phyloP scores from a whole-genome alignment of 257 asterid species.

The Mentha longifolia region DNA sequence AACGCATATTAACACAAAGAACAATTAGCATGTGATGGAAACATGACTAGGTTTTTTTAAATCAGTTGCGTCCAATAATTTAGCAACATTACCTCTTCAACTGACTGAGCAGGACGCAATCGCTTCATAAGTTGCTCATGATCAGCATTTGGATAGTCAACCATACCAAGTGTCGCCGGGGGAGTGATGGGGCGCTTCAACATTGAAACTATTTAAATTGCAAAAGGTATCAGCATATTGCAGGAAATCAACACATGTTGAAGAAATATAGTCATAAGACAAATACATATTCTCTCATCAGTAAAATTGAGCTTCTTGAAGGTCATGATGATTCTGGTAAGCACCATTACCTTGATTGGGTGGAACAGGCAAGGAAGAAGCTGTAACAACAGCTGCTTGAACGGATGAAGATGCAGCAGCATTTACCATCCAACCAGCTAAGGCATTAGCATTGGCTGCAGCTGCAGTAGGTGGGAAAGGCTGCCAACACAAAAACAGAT shows the following conservation, averaged over 20 bases:
- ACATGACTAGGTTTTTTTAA: not conserved
- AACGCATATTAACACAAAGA: not conserved
- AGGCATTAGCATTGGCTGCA: constrained; percentile 83
- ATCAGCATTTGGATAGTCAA: constrained; percentile 83
- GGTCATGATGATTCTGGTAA: constrained; percentile 12
- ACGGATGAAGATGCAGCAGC: constrained; percentile 96
- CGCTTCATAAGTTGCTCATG: constrained; percentile 98
- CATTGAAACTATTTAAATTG: constrained; percentile 59
- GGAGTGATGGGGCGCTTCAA: constrained; percentile 97
- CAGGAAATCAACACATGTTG: constrained; percentile 19
- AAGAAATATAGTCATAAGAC: not conserved
- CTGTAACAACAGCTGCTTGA: constrained; percentile 94
- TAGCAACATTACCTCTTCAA: constrained; percentile 77
- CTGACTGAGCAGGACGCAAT: constrained; percentile 86
- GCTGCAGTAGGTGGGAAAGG: constrained; percentile 90
- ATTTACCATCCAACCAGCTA: constrained; percentile 98
- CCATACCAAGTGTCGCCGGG: constrained; percentile 91
- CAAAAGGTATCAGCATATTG: constrained; percentile 8
- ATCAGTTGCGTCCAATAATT: constrained; percentile 20
- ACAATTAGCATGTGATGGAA: constrained; percentile 5
- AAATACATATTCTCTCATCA: not conserved
- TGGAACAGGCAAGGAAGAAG: constrained; percentile 86
- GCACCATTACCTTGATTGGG: constrained; percentile 75
- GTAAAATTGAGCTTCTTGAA: constrained; percentile 31
- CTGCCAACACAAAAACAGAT: constrained; percentile 53